These are phyloP conservation scores for Hypomyces perniciosus DNA, from an alignment of 2,329 filamentous ascomycete species.

Conservation along the genomic window DNA sequence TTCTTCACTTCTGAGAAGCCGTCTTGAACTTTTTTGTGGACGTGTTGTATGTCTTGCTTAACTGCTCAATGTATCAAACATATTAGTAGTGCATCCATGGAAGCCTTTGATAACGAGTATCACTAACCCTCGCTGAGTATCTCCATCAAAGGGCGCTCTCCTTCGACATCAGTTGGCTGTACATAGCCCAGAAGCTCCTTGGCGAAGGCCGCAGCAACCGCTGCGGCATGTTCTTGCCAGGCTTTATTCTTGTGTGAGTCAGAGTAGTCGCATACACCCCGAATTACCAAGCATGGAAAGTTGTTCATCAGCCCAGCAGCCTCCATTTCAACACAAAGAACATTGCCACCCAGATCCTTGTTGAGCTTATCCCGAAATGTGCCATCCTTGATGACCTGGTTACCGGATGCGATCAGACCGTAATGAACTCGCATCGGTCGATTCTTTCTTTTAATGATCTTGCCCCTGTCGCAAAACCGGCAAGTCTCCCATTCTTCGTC, in stretches of 20 bases:
- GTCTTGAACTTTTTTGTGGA: neutral
- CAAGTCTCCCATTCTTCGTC: neutral
- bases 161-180: neutral
- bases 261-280: slow-evolving; percentile 33
- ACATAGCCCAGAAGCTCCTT: slow-evolving; percentile 16
- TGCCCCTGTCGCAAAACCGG: neutral
- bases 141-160: neutral
- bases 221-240: slow-evolving; percentile 32
- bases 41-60: neutral
- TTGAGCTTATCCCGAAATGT: slow-evolving; percentile 10
- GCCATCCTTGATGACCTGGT: slow-evolving; percentile 16
- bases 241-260: slow-evolving; percentile 33
- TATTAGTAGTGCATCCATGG: neutral
- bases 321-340: slow-evolving; percentile 22
- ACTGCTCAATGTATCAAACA: neutral
- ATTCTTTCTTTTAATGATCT: neutral
- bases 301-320: slow-evolving; percentile 16
- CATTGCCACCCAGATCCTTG: neutral
- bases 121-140: neutral
- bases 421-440: slow-evolving; percentile 14
- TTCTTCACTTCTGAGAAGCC: neutral
- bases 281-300: slow-evolving; percentile 25
- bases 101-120: neutral
- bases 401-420: slow-evolving; percentile 21
- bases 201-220: slow-evolving; percentile 24